Evolutionary conservation across 129 eudicot species (phyloP), one percentile per base, ranked within the genome.

Genomic region (Arctium lappa): DNA sequence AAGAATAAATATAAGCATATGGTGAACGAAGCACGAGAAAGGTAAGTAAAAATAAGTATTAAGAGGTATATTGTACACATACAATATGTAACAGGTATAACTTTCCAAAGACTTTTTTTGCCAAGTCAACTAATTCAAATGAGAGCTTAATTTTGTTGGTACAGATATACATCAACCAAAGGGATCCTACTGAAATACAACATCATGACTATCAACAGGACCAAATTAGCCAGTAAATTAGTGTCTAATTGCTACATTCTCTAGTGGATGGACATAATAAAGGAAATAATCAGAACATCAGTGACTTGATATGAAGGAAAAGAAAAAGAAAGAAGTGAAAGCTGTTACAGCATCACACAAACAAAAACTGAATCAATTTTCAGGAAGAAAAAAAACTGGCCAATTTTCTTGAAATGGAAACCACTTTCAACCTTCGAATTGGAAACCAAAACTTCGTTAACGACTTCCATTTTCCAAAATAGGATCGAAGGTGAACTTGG

Each of bases 41-140:
- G n/a, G 62, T 50, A 50, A 50, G 18, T 15, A 50, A 50, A 18
- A 11, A 50, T 50, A 50, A 50, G n/a, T 48, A 48, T 16, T 6
- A n/a, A n/a, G 27, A 50, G 62, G 62, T 50, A 50, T 18, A 50
- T 50, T 50, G 62, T 3, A 50, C 62, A 50, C 62, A 50, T 11
- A 50, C 48, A 50, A 50, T 13, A 50, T 11, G 62, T 50, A 40
- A 68, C 66, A 40, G 18, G 46, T 42, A 68, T 42, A 18, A 3
- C 46, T 38, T 30, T 16, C 76, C 60, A 75, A 18, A 44, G 16
- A 65, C 36, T 75, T 37, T 33, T 11, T 65, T 66, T 66, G 27
- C n/a, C 79, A 53, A 73, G 79, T 73, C 77, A 36, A 80, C 29
- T 27, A 34, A 11, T 18, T 50, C n/a, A 32, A 71, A n/a, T 32